A percentile compares a stretch with the other conserved stretches of the same genome.
Conservation (phyloP, 1,284 basidiomycete species). For the Ustilago xerochloae region DNA sequence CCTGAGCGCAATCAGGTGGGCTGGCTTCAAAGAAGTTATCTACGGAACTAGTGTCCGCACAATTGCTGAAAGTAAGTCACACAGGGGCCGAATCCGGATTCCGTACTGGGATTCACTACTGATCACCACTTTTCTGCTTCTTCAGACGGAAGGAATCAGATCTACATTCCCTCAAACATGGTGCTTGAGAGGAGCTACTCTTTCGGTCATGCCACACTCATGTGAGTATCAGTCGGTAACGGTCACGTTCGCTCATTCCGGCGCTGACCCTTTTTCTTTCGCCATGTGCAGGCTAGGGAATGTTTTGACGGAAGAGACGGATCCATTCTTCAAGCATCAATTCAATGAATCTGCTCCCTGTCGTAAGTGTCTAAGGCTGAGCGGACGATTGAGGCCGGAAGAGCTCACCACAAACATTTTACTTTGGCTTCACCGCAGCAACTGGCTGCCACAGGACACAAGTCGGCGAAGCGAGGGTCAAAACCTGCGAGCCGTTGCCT, state of each 20-base stretch:
- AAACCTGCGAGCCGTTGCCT: slow-evolving; percentile 26
- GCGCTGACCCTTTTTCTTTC: neutral
- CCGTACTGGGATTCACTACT: neutral
- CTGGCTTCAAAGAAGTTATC: slow-evolving; percentile 57
- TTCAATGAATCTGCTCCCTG: slow-evolving; percentile 57
- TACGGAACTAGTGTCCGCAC: slow-evolving; percentile 56
- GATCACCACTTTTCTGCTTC: neutral
- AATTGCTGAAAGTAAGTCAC: slow-evolving; percentile 45
- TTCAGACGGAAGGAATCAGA: slow-evolving; percentile 49
- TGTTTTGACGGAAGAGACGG: slow-evolving; percentile 52
- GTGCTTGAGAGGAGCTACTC: slow-evolving; percentile 56
- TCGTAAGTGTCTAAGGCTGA: slow-evolving; percentile 13
- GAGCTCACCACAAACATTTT: neutral
- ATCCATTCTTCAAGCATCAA: slow-evolving; percentile 50
- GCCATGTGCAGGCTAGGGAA: slow-evolving; percentile 42
- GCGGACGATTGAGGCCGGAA: neutral
- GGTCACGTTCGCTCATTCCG: neutral
- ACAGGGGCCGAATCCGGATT: no score
- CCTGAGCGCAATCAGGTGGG: slow-evolving; percentile 53
- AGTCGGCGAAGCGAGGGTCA: slow-evolving; percentile 15
- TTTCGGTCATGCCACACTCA: slow-evolving; percentile 48
- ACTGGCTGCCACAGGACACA: slow-evolving; percentile 22
- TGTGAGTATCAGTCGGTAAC: slow-evolving; percentile 11
- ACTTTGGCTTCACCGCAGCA: slow-evolving; percentile 8
- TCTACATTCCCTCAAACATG: slow-evolving; percentile 56